These are phyloP conservation scores for Amphichorda felina DNA, from an alignment of 2,329 filamentous ascomycete genomes.

Conservation along the genomic window DNA sequence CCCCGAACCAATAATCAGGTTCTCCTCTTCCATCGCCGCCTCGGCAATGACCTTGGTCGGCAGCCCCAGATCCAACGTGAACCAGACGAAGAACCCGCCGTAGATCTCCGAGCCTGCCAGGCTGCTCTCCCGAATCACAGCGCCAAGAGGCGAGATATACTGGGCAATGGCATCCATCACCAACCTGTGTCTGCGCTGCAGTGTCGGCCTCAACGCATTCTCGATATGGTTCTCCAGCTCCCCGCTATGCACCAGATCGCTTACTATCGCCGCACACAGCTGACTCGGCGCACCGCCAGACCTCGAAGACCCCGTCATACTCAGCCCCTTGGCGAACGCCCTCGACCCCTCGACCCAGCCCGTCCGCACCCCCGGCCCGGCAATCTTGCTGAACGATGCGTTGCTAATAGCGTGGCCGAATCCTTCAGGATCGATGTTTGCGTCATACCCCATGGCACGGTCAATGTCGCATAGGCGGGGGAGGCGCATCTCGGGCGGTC, in stretches of 20 bases:
- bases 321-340: slow-evolving; percentile 36
- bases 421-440: slow-evolving; percentile 29
- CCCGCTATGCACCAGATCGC: slow-evolving; percentile 32
- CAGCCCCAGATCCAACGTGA: slow-evolving; percentile 42
- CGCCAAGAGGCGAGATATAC: slow-evolving; percentile 51
- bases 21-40: slow-evolving; percentile 48
- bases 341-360: slow-evolving; percentile 77
- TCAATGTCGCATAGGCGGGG: slow-evolving; percentile 76
- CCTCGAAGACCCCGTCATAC: slow-evolving; percentile 38
- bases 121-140: slow-evolving; percentile 25
- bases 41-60: slow-evolving; percentile 44
- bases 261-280: slow-evolving; percentile 38
- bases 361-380: slow-evolving; percentile 67
- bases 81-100: slow-evolving; percentile 82
- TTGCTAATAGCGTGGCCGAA: slow-evolving; percentile 82
- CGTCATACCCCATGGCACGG: slow-evolving; percentile 44
- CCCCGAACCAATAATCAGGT: slow-evolving; percentile 57
- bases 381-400: slow-evolving; percentile 81
- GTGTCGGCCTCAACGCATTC: slow-evolving; percentile 26
- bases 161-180: slow-evolving; percentile 48
- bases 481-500: slow-evolving; percentile 35
- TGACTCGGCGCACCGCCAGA: slow-evolving; percentile 48
- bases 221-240: slow-evolving; percentile 31
- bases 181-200: slow-evolving; percentile 30
- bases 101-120: slow-evolving; percentile 36